phyloP scores from a whole-genome alignment of 78 protist genomes.

The Guillardia theta region DNA sequence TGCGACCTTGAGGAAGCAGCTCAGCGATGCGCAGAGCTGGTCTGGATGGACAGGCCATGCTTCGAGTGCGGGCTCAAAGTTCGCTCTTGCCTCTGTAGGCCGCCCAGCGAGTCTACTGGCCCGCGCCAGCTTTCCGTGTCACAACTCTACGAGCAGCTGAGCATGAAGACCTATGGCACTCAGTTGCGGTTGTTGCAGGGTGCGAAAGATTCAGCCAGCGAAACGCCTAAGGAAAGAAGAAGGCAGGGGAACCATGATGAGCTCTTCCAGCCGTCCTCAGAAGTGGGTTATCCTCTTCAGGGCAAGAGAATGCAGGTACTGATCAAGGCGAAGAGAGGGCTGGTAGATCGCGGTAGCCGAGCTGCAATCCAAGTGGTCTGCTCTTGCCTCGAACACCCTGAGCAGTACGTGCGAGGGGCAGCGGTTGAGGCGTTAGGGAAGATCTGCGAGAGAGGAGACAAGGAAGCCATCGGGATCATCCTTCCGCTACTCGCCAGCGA shows the following conservation, averaged over 20 bases:
- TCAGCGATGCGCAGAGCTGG: background rate
- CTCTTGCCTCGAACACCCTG: background rate
- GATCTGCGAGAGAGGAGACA: background rate
- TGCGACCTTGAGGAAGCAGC: no score
- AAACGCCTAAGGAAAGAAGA: background rate
- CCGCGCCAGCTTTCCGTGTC: no score
- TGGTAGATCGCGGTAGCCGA: background rate
- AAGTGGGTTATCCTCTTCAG: no score
- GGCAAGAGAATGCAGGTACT: background rate
- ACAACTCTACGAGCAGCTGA: no score
- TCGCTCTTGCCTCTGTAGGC: background rate
- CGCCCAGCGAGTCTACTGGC: background rate
- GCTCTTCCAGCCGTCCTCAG: no score
- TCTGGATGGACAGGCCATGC: background rate
- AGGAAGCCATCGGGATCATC: background rate
- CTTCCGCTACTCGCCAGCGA: background rate
- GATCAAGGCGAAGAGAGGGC: background rate
- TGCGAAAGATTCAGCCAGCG: background rate
- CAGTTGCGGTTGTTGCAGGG: no score
- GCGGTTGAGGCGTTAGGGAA: background rate
- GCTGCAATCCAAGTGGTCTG: background rate
- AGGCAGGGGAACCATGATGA: background rate
- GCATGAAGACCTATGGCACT: no score
- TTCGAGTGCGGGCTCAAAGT: slow-evolving; percentile 2
- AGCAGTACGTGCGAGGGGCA: background rate